Base-by-base conservation (phyloP, 257 asterid genomes). In the Petunia axillaris region DNA sequence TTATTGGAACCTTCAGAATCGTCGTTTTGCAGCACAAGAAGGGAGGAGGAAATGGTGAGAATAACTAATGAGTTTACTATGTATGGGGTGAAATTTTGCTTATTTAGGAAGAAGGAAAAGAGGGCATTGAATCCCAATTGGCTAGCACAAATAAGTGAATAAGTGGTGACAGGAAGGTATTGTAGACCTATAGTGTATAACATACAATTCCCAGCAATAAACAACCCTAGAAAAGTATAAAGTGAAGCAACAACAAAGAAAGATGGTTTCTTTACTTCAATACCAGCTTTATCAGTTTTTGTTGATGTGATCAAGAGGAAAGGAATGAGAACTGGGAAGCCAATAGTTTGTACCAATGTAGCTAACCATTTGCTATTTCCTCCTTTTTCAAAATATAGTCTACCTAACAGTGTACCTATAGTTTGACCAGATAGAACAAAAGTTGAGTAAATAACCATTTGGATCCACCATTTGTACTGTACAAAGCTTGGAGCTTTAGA, bases 281-380 rank as follows among this genome's bases (percentile, higher is more conserved):
- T 43, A 1, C 11, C 46, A 54, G 67, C 79, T 4, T 13, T 7
- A 2, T 54, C 40, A 38, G 5, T 36, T 15, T 82, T 70, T 48
- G 67, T 37, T 35, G 80, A 5, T 35, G 80, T 40, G 6, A 84
- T 63, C 36, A 91, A 87, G 3, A 85, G 93, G 64, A 94, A 84
- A 3, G 98, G 98, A 60, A 93, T 15, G 7, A 93, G 91, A 52
- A 89, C 57, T 1, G 97, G 97, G 79, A 91, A 94, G 5, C 94
- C 98, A 10, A 62, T 85, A 38, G 74, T 84, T 85, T 87, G 93
- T 1, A 87, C 92, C 5, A 94, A 59, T 46, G 97, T 86, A 5
- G 94, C 94, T 81, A 90, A 50, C 97, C 97, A 93, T 62, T 83
- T 79, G 70, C 97, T 93, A 2, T 89, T 82, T 67, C 97, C 98